These are phyloP conservation scores for Malania oleifera DNA, from an alignment of 164 flowering plant genomes.

Conservation along the genomic window DNA sequence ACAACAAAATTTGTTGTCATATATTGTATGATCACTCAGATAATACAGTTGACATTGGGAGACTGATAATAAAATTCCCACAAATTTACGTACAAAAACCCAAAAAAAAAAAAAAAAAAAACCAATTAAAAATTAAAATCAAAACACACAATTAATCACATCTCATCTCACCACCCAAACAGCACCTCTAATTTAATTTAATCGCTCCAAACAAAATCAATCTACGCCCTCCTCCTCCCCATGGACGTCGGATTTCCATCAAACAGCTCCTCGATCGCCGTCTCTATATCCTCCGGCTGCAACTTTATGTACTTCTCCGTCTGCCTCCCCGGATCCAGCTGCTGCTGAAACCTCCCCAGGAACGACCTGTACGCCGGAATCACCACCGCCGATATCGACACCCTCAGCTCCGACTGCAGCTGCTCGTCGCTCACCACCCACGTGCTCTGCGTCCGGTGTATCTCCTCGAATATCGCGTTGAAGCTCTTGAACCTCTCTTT, in stretches of 20 bases:
- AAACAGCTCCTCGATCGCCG: slow-evolving; percentile 63
- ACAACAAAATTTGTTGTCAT: too few species aligned
- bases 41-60: too few species aligned
- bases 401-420: slow-evolving; percentile 78
- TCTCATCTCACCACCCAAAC: background rate
- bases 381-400: slow-evolving; percentile 67
- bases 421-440: slow-evolving; percentile 94
- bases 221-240: slow-evolving; percentile 40
- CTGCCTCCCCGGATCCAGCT: slow-evolving; percentile 57
- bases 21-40: too few species aligned
- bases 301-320: slow-evolving; percentile 74
- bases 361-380: slow-evolving; percentile 90
- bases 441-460: slow-evolving; percentile 68
- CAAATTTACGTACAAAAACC: too few species aligned
- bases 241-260: slow-evolving; percentile 63
- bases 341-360: slow-evolving; percentile 64
- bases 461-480: slow-evolving; percentile 68
- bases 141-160: too few species aligned
- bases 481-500: slow-evolving; percentile 84
- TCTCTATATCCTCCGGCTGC: slow-evolving; percentile 86
- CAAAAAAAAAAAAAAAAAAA: too few species aligned
- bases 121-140: too few species aligned
- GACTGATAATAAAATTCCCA: too few species aligned
- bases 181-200: too few species aligned
- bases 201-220: too few species aligned